These are phyloP conservation scores for Lachnellula subtilissima DNA, from an alignment of 2,329 filamentous ascomycete species.

Conservation along the genomic window DNA sequence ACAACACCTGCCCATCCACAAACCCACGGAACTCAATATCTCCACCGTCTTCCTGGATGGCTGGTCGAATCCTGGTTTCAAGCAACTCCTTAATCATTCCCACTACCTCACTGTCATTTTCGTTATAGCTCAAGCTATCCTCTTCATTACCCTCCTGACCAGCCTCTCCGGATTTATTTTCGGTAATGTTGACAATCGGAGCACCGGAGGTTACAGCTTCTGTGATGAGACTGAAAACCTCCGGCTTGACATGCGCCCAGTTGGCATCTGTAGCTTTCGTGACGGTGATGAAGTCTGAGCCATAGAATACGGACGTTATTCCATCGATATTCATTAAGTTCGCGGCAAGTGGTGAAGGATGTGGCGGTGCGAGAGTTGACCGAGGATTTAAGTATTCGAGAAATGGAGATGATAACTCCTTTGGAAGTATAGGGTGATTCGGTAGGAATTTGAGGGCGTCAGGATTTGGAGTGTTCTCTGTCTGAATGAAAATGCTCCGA, in stretches of 20 bases:
- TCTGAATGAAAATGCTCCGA: conserved; percentile 96
- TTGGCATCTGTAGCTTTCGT: conserved; percentile 83
- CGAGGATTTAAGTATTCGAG: conserved; percentile 90
- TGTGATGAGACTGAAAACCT: conserved; percentile 92
- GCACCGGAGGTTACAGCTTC: conserved; percentile 84
- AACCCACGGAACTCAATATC: conserved; percentile 96
- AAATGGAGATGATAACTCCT: conserved; percentile 67
- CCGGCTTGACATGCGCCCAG: conserved; percentile 93
- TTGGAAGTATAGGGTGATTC: conserved; percentile 79
- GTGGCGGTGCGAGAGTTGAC: conserved; percentile 79
- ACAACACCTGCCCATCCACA: conserved; percentile 72
- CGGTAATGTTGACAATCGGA: conserved; percentile 68
- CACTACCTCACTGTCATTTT: conserved; percentile 89
- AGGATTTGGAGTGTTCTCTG: conserved; percentile 88
- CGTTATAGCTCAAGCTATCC: conserved; percentile 76
- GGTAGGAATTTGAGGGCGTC: conserved; percentile 96
- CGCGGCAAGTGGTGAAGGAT: conserved; percentile 86
- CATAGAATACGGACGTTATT: conserved; percentile 92
- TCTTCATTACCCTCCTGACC: conserved; percentile 46
- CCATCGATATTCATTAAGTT: conserved; percentile 91
- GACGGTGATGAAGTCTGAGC: conserved; percentile 92
- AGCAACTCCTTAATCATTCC: conserved; percentile 98
- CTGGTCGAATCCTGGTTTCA: conserved; percentile 88
- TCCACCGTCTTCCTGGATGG: conserved; percentile 95
- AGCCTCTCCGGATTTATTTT: conserved; percentile 51